Evolutionary conservation across 257 asterid species (phyloP).

Genomic region (Solanum microdontum): DNA sequence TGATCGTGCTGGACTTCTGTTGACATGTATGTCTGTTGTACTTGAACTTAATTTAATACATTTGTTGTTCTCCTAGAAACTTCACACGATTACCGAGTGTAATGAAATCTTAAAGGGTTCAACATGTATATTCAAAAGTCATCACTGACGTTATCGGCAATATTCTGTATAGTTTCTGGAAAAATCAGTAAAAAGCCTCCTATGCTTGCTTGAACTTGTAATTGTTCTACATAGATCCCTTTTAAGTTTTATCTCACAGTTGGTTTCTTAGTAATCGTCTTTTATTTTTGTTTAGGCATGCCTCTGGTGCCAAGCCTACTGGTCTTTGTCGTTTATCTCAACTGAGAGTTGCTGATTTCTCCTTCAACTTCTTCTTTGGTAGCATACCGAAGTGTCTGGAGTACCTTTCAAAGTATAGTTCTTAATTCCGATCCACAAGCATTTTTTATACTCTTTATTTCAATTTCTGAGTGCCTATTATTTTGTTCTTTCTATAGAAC

Average conservation of each 20-base stretch:
- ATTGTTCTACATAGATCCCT: neutral
- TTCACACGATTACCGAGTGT: neutral
- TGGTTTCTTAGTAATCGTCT: neutral
- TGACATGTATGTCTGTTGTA: neutral
- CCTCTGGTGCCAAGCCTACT: slow-evolving; percentile 29
- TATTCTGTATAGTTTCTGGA: neutral
- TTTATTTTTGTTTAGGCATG: slow-evolving; percentile 31
- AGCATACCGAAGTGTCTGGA: slow-evolving; percentile 69
- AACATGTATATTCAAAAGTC: neutral
- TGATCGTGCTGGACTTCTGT: neutral
- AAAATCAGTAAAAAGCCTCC: neutral
- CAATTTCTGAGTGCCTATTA: neutral
- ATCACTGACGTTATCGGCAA: neutral
- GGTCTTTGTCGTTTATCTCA: slow-evolving; percentile 65
- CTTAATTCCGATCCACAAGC: neutral
- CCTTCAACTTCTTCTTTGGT: slow-evolving; percentile 71
- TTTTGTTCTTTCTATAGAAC: slow-evolving; percentile 20
- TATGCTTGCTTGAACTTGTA: neutral
- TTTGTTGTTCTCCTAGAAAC: neutral
- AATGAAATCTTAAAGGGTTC: neutral
- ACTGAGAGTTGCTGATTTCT: slow-evolving; percentile 65
- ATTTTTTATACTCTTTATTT: neutral
- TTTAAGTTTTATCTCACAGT: neutral
- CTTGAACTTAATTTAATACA: neutral
- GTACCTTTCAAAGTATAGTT: slow-evolving; percentile 53